Evolutionary conservation across 169 alveolate genomes (phyloP).

Genomic region (Babesia sp.): DNA sequence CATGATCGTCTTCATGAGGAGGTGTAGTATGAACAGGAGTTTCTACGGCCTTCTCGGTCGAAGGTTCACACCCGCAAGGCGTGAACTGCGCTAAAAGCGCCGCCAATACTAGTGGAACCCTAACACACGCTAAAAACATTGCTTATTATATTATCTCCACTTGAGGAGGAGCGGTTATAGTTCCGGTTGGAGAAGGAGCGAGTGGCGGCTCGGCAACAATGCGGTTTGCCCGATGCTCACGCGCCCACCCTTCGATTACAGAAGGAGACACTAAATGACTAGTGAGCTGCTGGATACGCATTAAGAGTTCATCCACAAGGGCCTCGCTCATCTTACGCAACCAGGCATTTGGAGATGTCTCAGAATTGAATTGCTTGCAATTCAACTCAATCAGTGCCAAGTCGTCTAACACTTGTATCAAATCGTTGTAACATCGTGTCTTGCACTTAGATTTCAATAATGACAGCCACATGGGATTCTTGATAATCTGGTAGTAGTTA

Average conservation of each 20-base stretch:
- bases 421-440: constrained; percentile 72
- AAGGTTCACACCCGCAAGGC: no score
- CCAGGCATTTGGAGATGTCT: constrained; percentile 75
- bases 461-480: constrained; percentile 83
- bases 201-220: constrained; percentile 18
- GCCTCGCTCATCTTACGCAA: constrained; percentile 69
- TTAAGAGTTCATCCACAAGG: constrained; percentile 64
- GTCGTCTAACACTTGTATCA: constrained; percentile 74
- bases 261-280: constrained; percentile 28
- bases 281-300: constrained; percentile 49
- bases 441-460: constrained; percentile 74
- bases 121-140: constrained; percentile 7
- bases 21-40: no score
- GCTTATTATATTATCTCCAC: constrained; percentile 34
- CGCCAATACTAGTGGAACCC: constrained; percentile 3
- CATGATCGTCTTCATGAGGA: no score
- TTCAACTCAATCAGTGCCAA: constrained; percentile 75
- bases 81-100: no score
- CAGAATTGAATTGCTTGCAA: constrained; percentile 81
- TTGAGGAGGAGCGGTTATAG: constrained; percentile 2
- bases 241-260: constrained; percentile 36
- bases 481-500: constrained; percentile 75
- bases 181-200: constrained; percentile 4
- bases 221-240: constrained; percentile 45
- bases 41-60: no score